Base-by-base conservation (phyloP, 2,329 filamentous ascomycete genomes). In the Parafenestella ontariensis region DNA sequence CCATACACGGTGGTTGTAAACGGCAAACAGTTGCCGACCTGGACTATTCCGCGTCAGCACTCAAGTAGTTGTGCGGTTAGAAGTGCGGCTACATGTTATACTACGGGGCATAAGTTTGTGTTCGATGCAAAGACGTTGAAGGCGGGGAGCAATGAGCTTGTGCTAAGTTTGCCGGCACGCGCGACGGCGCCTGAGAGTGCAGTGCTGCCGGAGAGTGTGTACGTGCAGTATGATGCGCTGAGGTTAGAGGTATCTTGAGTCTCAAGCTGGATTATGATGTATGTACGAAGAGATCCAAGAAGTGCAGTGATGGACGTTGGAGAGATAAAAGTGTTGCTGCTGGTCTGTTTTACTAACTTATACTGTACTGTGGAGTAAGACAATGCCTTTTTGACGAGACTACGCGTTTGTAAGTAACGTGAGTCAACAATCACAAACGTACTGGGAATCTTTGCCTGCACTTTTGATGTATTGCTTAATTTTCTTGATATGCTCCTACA, bases 161-260 rank as follows among this genome's bases (percentile, higher is more conserved):
- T 85, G 1, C 68, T 88, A 46, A 84, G 82, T 58, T 65, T 88
- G 52, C 85, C 86, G 13, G 82, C 76, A 41, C 84, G 85, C 44
- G 85, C 82, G 3, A 87, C 83, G 5, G 79, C 86, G 57, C 81
- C 82, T 15, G 84, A 88, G 73, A 81, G 79, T 28, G 85, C 86
- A 0, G 54, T 86, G 5, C 60, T 88, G 51, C 80, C 85, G 0
- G 72, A 72, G 26, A 80, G 79, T 1, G 76, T 85, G 0, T 88
- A 88, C 66, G 79, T 88, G 10, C 85, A 88, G 74, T 88, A 89
- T 57, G 85, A 88, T 73, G 85, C 86, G 2, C 64, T 88, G 60
- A 77, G 85, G 46, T 64, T 88, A 34, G 85, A 88, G 66, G 65
- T 87, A 37, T 8, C 20, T 2, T 47, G 21, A 37, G 24, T 34